Evolutionary conservation across 2,329 filamentous ascomycete genomes (phyloP).

Genomic region (Aureobasidium sp.): DNA sequence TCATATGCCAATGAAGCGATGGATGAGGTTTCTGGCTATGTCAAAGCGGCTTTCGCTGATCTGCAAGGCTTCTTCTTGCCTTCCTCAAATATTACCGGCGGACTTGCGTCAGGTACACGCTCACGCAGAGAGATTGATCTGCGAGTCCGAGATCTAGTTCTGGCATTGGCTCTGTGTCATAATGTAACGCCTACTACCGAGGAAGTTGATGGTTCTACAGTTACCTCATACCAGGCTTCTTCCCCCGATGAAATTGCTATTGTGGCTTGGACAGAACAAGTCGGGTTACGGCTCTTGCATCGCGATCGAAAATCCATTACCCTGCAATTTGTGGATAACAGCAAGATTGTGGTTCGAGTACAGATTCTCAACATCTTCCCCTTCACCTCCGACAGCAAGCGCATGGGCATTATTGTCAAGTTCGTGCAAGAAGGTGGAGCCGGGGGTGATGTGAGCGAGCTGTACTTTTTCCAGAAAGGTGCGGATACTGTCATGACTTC

Average conservation of each 20-base stretch:
- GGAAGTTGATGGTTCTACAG: constrained; percentile 66
- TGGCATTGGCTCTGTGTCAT: constrained; percentile 88
- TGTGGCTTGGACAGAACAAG: constrained; percentile 87
- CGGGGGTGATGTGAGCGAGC: constrained; percentile 55
- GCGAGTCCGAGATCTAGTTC: constrained; percentile 83
- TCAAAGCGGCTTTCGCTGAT: constrained; percentile 70
- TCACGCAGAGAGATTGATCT: constrained; percentile 90
- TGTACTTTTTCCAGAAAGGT: constrained; percentile 98
- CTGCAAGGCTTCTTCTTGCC: constrained; percentile 58
- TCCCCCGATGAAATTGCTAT: constrained; percentile 98
- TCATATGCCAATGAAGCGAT: constrained; percentile 98
- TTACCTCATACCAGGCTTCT: constrained; percentile 90
- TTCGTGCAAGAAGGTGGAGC: constrained; percentile 47
- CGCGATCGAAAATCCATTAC: constrained; percentile 83
- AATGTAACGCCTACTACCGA: constrained; percentile 93
- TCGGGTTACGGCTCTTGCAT: constrained; percentile 75
- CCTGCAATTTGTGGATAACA: constrained; percentile 68
- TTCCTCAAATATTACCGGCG: constrained; percentile 50
- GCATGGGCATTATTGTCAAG: constrained; percentile 94
- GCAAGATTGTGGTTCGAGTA: constrained; percentile 70
- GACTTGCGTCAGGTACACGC: constrained; percentile 57
- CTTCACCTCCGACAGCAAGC: constrained; percentile 94
- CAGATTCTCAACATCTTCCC: constrained; percentile 91
- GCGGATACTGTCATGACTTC: constrained; percentile 97
- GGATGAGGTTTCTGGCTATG: constrained; percentile 87